Evolutionary conservation across 2,329 filamentous ascomycete species (phyloP).

Genomic region (Botrytis sinoallii): DNA sequence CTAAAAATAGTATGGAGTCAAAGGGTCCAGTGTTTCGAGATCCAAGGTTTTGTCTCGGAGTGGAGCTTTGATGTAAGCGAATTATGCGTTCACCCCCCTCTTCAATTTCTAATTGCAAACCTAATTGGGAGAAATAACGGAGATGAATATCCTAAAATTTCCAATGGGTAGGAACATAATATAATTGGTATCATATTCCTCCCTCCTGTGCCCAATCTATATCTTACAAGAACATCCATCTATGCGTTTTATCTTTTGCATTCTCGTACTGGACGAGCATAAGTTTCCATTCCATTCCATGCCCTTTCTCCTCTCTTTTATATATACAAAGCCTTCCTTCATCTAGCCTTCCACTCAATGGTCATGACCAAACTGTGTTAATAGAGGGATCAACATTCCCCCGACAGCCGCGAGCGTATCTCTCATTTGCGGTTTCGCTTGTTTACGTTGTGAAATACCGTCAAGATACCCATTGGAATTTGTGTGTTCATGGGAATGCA

Average conservation of each 20-base stretch:
- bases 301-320: neutral
- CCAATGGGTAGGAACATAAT: neutral
- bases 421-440: constrained; percentile 58
- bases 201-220: neutral
- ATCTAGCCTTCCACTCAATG: constrained; percentile 43
- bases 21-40: neutral
- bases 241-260: neutral
- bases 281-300: neutral
- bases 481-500: constrained; percentile 42
- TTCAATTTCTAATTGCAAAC: neutral
- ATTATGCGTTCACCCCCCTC: neutral
- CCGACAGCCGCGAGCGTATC: constrained; percentile 68
- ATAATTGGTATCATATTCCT: neutral
- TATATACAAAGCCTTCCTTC: neutral
- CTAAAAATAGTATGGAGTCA: neutral
- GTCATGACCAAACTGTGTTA: constrained; percentile 76
- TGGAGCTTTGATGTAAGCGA: neutral
- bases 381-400: constrained; percentile 74
- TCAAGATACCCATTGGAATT: constrained; percentile 55
- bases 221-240: neutral
- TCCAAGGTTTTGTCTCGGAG: neutral
- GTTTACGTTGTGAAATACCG: constrained; percentile 47
- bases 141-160: neutral
- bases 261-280: neutral
- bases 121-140: neutral